Percentiles rank a stretch among this genome's conserved stretches.
These are phyloP conservation scores for Solanum dulcamara DNA, from an alignment of 257 asterid species.

Conservation along the genomic window DNA sequence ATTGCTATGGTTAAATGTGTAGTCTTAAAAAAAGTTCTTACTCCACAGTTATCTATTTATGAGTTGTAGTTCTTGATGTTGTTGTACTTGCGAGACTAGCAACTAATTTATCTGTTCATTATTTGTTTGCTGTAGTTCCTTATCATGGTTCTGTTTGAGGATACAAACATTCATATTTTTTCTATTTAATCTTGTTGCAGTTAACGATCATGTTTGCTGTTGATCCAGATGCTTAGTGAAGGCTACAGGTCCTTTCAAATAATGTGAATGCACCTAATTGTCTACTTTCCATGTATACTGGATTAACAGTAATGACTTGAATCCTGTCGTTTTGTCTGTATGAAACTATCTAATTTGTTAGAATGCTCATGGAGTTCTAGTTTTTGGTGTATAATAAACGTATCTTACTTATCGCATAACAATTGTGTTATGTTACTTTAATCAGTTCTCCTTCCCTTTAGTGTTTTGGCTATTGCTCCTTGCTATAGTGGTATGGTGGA, in stretches of 20 bases:
- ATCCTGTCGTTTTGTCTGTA: neutral
- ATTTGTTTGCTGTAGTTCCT: neutral
- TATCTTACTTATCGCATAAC: neutral
- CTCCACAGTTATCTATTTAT: neutral
- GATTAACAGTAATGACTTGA: no score
- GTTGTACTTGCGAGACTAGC: neutral
- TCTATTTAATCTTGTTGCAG: conserved; percentile 16
- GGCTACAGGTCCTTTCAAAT: conserved; percentile 2
- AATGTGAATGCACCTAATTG: conserved; percentile 2
- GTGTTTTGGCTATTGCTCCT: neutral
- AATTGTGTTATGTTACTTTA: neutral
- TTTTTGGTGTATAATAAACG: conserved; percentile 25
- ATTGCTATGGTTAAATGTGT: neutral
- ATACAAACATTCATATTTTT: neutral
- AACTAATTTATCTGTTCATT: neutral
- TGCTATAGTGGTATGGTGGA: neutral
- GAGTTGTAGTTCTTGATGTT: neutral
- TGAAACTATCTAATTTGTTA: conserved; percentile 19
- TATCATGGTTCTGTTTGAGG: neutral
- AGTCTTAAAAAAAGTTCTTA: neutral
- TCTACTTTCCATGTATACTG: no score
- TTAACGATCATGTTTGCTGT: neutral
- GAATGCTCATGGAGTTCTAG: conserved; percentile 23
- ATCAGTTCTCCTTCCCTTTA: neutral
- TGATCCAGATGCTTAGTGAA: conserved; percentile 10